Evolutionary conservation across 371 early-diverging fungal genomes (phyloP).

Genomic region (Lichtheimia ornata): DNA sequence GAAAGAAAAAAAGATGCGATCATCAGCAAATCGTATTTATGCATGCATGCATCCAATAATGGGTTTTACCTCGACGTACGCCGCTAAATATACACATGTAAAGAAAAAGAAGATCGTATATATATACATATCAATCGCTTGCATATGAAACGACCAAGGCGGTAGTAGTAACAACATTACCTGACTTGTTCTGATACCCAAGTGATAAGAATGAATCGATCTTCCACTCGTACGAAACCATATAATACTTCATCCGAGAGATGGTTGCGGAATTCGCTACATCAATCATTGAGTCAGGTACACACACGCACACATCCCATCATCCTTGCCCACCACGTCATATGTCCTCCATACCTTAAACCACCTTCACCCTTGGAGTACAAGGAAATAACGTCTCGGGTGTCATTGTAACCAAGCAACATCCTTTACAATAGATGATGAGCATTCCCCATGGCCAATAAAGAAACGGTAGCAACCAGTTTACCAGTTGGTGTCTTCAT

Average conservation of each 20-base stretch:
- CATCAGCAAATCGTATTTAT: constrained; percentile 1
- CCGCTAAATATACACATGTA: constrained; percentile 45
- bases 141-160: not conserved
- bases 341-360: constrained; percentile 34
- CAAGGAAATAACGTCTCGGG: constrained; percentile 67
- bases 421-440: constrained; percentile 46
- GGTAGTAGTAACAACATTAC: constrained; percentile 27
- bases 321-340: not conserved
- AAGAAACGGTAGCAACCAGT: not conserved
- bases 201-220: constrained; percentile 61
- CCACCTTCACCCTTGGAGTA: constrained; percentile 65
- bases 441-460: not conserved
- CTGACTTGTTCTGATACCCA: constrained; percentile 73
- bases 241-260: constrained; percentile 67
- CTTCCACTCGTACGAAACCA: constrained; percentile 66
- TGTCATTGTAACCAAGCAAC: constrained; percentile 69
- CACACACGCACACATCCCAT: not conserved
- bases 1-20: not conserved
- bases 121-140: constrained; percentile 2
- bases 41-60: not conserved
- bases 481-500: constrained; percentile 58
- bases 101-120: constrained; percentile 6
- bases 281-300: not conserved
- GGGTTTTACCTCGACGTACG: constrained; percentile 60
- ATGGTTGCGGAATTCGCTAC: constrained; percentile 58